Conservation (phyloP, 495 filamentous ascomycete species). For the Talaromyces nanjingensis region DNA sequence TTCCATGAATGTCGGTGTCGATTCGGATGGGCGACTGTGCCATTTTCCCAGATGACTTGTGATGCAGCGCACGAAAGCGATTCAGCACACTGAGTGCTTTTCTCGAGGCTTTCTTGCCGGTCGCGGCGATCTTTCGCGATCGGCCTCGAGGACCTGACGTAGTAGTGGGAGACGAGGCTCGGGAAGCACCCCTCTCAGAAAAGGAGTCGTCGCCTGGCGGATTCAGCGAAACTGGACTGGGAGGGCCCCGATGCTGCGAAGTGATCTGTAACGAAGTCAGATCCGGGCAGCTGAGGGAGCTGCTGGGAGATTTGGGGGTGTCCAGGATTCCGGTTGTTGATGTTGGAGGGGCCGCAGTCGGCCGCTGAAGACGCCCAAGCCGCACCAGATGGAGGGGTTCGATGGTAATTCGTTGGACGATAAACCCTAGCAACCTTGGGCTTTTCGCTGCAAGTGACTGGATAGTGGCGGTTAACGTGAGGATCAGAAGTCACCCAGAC, state of each 20-base stretch:
- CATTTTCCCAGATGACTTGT: slow-evolving; percentile 41
- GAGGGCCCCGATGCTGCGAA: slow-evolving; percentile 18
- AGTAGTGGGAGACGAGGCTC: slow-evolving; percentile 30
- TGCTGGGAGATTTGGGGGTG: slow-evolving; percentile 37
- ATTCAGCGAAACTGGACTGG: slow-evolving; percentile 16
- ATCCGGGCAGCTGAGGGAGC: slow-evolving; percentile 47
- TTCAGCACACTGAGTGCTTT: slow-evolving; percentile 44
- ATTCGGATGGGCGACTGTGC: slow-evolving; percentile 41
- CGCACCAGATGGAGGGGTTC: slow-evolving; percentile 8
- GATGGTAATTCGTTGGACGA: not conserved
- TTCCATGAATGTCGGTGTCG: slow-evolving; percentile 35
- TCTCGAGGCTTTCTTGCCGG: slow-evolving; percentile 28
- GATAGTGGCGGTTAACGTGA: slow-evolving; percentile 5
- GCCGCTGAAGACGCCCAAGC: slow-evolving; percentile 7
- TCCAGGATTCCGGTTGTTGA: slow-evolving; percentile 34
- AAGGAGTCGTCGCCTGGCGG: slow-evolving; percentile 15
- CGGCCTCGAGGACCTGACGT: slow-evolving; percentile 24
- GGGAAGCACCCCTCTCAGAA: slow-evolving; percentile 26
- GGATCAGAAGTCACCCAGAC: not conserved
- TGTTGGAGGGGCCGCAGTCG: slow-evolving; percentile 11
- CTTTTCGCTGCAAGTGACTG: not conserved
- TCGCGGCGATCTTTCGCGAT: slow-evolving; percentile 25
- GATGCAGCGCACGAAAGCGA: slow-evolving; percentile 39
- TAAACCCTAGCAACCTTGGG: not conserved
- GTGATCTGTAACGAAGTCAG: slow-evolving; percentile 38